These are phyloP conservation scores for Gossypium ekmanianum DNA, from an alignment of 345 rosid genomes.

Conservation along the genomic window DNA sequence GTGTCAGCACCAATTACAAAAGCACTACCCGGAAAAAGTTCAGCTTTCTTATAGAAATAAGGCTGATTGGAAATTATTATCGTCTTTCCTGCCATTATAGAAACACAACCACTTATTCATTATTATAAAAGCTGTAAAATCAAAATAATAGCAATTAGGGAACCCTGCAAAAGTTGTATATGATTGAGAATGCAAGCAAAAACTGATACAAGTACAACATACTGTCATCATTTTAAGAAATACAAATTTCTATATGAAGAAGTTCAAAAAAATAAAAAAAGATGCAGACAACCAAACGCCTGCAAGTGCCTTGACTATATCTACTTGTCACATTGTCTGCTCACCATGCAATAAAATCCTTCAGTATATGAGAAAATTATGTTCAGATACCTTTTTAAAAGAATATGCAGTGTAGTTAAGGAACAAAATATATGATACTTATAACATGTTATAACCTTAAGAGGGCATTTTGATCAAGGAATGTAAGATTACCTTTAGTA, in stretches of 20 bases:
- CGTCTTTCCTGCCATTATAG: constrained; percentile 62
- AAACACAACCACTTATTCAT: constrained; percentile 1
- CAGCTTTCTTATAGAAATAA: constrained; percentile 88
- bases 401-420: neutral
- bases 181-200: neutral
- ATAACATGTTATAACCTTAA: neutral
- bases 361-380: neutral
- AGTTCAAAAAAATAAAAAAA: neutral
- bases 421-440: neutral
- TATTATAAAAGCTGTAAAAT: neutral
- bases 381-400: neutral
- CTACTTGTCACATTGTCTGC: neutral
- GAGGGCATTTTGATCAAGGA: too few species aligned
- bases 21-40: constrained; percentile 89
- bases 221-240: constrained; percentile 7
- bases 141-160: constrained; percentile 1
- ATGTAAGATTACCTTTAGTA: too few species aligned
- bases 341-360: neutral
- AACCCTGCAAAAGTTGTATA: constrained; percentile 5
- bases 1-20: constrained; percentile 96
- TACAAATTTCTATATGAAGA: neutral
- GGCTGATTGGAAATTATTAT: constrained; percentile 94
- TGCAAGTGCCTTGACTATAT: neutral
- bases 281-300: neutral
- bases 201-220: neutral